A percentile compares a stretch with the other conserved stretches of the same genome.
phyloP scores from a whole-genome alignment of 345 rosid species.

The Anastatica hierochuntica region DNA sequence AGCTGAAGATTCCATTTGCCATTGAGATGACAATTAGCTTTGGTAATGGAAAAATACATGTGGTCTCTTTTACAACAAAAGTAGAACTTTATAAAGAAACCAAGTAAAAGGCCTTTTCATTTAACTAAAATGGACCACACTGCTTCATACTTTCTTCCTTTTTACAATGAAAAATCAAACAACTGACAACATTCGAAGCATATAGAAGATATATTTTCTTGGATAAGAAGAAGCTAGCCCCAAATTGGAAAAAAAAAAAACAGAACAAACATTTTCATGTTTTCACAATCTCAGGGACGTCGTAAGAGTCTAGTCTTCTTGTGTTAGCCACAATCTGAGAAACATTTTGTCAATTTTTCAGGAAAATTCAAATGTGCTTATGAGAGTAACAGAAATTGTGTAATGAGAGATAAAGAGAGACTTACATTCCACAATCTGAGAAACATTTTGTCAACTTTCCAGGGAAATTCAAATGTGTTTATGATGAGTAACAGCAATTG shows the following conservation, averaged over 20 bases:
- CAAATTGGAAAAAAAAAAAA: too few species aligned
- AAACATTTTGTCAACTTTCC: too few species aligned
- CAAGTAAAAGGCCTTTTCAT: conserved; percentile 17
- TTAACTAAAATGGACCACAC: conserved; percentile 18
- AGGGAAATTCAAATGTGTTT: too few species aligned
- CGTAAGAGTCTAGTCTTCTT: conserved; percentile 43
- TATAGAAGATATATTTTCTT: too few species aligned
- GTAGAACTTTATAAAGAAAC: conserved; percentile 8
- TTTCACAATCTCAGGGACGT: conserved; percentile 46
- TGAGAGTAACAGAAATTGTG: background rate
- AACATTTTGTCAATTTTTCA: conserved; percentile 34
- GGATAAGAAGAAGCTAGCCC: conserved; percentile 9
- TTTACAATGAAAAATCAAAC: conserved; percentile 16
- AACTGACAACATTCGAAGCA: too few species aligned
- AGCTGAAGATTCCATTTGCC: conserved; percentile 24
- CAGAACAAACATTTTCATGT: conserved; percentile 13
- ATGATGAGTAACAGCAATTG: too few species aligned
- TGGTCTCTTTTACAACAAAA: conserved; percentile 21
- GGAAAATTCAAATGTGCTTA: background rate
- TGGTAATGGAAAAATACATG: conserved; percentile 18
- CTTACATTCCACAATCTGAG: too few species aligned
- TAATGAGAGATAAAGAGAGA: too few species aligned
- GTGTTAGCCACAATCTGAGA: conserved; percentile 50
- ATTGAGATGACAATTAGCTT: conserved; percentile 24
- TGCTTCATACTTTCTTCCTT: conserved; percentile 23